Conservation (phyloP, 2,329 filamentous ascomycete genomes). For the Colletotrichum scovillei region DNA sequence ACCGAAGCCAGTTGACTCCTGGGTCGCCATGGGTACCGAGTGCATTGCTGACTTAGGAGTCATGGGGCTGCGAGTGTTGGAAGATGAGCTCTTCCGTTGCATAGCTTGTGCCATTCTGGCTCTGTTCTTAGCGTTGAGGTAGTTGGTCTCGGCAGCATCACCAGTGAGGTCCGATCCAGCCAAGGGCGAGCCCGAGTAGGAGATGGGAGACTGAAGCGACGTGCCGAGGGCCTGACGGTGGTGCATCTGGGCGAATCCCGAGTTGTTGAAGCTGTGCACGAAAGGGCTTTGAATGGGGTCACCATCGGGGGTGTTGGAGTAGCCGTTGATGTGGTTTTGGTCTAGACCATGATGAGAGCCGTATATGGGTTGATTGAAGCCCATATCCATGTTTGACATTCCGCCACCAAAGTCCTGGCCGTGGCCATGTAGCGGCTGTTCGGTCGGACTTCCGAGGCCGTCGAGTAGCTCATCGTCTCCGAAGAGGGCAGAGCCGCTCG, state of each 20-base stretch:
- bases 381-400: constrained; percentile 68
- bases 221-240: constrained; percentile 66
- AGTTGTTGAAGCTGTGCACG: constrained; percentile 80
- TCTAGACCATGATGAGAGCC: constrained; percentile 70
- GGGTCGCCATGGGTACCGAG: constrained; percentile 73
- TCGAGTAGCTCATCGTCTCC: constrained; percentile 91
- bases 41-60: constrained; percentile 87
- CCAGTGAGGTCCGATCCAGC: constrained; percentile 61
- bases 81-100: constrained; percentile 82
- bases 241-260: constrained; percentile 79
- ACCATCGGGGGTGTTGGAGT: constrained; percentile 91
- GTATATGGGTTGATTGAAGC: constrained; percentile 66
- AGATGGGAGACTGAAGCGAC: constrained; percentile 64
- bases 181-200: constrained; percentile 63
- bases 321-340: constrained; percentile 79
- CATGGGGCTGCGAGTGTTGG: constrained; percentile 81
- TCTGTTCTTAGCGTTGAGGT: constrained; percentile 68
- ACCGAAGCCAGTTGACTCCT: constrained; percentile 78
- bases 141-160: constrained; percentile 63
- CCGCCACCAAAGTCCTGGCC: constrained; percentile 65
- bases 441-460: constrained; percentile 69
- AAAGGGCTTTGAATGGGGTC: constrained; percentile 94
- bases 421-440: constrained; percentile 64
- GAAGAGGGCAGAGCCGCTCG: constrained; percentile 81
- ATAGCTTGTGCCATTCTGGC: constrained; percentile 70